Evolutionary conservation across 495 filamentous ascomycete species (phyloP), one percentile per base, ranked within the genome.

Genomic region (Penicillium lividum): DNA sequence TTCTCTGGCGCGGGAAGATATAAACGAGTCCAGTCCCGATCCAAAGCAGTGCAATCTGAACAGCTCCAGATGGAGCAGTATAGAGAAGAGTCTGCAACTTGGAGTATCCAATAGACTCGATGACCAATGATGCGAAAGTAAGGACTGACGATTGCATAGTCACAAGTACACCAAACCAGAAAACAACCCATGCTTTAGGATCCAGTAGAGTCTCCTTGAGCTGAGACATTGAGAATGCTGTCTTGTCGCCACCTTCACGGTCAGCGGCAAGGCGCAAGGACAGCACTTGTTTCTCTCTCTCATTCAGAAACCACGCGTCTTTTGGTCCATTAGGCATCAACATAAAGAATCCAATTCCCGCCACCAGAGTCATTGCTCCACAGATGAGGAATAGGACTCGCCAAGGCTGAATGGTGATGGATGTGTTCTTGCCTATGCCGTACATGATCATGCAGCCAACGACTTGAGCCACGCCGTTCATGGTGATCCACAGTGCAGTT

Each of bases 211-310:
- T 74, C 59, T 89, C 87, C 29, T 62, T 70, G 5, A 87, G 65
- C 64, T 89, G 86, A 33, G 72, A 63, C 9, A 63, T 57, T 53
- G 86, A 87, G 58, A 89, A 70, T 25, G 72, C 69, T 5, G 79
- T 80, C 51, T 83, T 83, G 67, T 87, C 84, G 25, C 86, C 77
- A 25, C 85, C 85, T 1, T 84, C 85, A 50, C 79, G 77, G 54
- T 87, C 84, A 5, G 69, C 65, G 15, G 81, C 73, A 47, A 87
- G 79, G 4, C 85, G 76, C 34, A 80, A 74, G 7, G 83, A 72
- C 42, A 84, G 76, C 30, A 86, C 60, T 43, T 73, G 67, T 60
- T 82, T 81, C 54, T 86, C 82, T 27, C 77, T 73, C 9, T 77
- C 69, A 27, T 60, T 78, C 15, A 86, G 77, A 57, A 86, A 86